Base-by-base conservation (phyloP, 148 eudicot genomes). In the Mesembryanthemum crystallinum region DNA sequence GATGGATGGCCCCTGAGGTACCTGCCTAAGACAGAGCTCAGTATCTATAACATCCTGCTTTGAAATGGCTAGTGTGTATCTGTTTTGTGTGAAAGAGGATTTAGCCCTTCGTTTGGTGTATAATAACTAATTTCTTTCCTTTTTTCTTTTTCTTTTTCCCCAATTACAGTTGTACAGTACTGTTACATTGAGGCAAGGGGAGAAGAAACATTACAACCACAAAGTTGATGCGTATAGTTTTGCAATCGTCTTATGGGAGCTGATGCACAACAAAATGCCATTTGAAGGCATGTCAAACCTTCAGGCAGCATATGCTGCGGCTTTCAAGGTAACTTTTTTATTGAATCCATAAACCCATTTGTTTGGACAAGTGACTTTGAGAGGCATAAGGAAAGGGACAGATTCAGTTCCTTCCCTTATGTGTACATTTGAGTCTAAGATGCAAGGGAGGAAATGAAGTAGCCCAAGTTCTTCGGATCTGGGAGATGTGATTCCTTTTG, bases 211-310 rank as follows among this genome's bases (percentile, higher is more conserved):
- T 82, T 95, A 95, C 76, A 92, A 92, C 77, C 90, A 92, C 76
- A 95, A 95, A 72, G 98, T 95, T 54, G 98, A 95, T 85, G 97
- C 91, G 3, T 95, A 95, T 79, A 95, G 98, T 81, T 95, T 95
- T 76, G 96, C 98, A 5, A 92, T 95, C 70, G 97, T 95, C 8
- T 85, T 95, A 73, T 95, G 98, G 98, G 98, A 95, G 83, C 94
- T 95, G 81, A 69, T 95, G 70, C 92, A 89, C 72, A 95, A 95
- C 72, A 92, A 89, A 82, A 75, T 87, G 69, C 98, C 98, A 57
- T 94, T 95, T 77, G 97, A 92, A 83, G 98, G 98, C 87, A 95
- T 92, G 97, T 92, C 97, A 32, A 92, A 92, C 89, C 84, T 95
- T 72, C 98, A 95, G 85, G 98, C 97, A 27, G 97, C 98, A 0